Percentiles rank a stretch among this genome's conserved stretches.
phyloP scores from a whole-genome alignment of 805 yeast species.

The Saccharomycodes ludwigii region DNA sequence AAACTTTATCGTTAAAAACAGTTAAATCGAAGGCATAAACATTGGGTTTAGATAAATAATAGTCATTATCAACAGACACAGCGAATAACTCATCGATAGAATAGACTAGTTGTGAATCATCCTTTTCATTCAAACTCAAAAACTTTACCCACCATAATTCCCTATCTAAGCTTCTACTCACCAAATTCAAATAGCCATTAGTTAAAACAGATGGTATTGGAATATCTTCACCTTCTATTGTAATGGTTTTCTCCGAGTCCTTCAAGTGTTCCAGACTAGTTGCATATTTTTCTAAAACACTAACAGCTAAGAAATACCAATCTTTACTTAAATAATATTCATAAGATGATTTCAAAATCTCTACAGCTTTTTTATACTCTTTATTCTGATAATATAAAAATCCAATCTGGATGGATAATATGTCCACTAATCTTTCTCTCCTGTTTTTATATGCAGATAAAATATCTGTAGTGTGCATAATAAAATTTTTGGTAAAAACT shows the following conservation, averaged over 20 bases:
- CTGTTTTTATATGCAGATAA: slow-evolving; percentile 13
- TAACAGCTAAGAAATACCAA: slow-evolving; percentile 62
- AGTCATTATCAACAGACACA: slow-evolving; percentile 5
- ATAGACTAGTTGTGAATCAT: slow-evolving; percentile 12
- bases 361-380: slow-evolving; percentile 47
- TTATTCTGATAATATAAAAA: slow-evolving; percentile 46
- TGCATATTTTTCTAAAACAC: slow-evolving; percentile 53
- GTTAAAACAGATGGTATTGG: slow-evolving; percentile 17
- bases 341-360: slow-evolving; percentile 56
- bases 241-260: slow-evolving; percentile 6
- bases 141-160: slow-evolving; percentile 18
- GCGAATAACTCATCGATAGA: slow-evolving; percentile 15
- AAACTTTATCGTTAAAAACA: slow-evolving; percentile 8
- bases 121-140: slow-evolving; percentile 9
- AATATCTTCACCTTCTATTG: slow-evolving; percentile 16
- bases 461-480: slow-evolving; percentile 37
- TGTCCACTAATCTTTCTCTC: slow-evolving; percentile 56
- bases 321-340: slow-evolving; percentile 50
- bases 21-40: slow-evolving; percentile 11
- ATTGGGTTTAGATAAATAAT: slow-evolving; percentile 10
- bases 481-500: slow-evolving; percentile 31
- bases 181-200: slow-evolving; percentile 19
- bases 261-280: slow-evolving; percentile 38
- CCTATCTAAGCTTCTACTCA: slow-evolving; percentile 10
- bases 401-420: slow-evolving; percentile 71